Percentiles rank a stretch among this genome's conserved stretches.
Evolutionary conservation across 1,139 yeast genomes (phyloP).

Genomic region (Blastobotrys proliferans): DNA sequence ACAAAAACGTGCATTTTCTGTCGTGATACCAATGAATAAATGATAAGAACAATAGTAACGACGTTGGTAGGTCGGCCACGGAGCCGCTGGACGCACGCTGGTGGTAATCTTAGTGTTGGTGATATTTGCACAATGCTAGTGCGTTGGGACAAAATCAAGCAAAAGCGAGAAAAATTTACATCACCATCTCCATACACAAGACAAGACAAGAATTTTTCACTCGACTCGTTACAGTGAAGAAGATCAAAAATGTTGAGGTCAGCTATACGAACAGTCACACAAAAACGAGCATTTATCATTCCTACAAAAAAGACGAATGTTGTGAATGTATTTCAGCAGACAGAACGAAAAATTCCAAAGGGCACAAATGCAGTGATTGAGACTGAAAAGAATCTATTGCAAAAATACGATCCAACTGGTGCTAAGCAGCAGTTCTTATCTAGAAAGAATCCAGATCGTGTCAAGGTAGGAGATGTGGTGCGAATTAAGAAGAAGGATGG

Average conservation of each 20-base stretch:
- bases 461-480: constrained; percentile 78
- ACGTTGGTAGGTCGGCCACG: too few species aligned
- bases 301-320: constrained; percentile 25
- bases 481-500: constrained; percentile 69
- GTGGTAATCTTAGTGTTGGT: too few species aligned
- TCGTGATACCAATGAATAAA: background rate
- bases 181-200: background rate
- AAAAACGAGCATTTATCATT: constrained; percentile 15
- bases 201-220: background rate
- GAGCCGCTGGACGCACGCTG: too few species aligned
- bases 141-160: too few species aligned
- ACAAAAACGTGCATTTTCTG: constrained; percentile 11
- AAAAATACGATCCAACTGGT: constrained; percentile 68
- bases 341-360: constrained; percentile 34
- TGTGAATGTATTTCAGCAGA: constrained; percentile 33
- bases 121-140: too few species aligned
- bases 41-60: background rate
- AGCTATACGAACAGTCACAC: too few species aligned
- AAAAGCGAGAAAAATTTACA: background rate
- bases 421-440: constrained; percentile 62
- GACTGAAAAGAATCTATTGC: constrained; percentile 47
- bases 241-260: constrained; percentile 2
- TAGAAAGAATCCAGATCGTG: constrained; percentile 44
- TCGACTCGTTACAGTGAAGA: too few species aligned
- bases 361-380: constrained; percentile 49